phyloP scores from a whole-genome alignment of 2,329 filamentous ascomycete genomes.

The Botrytis medusae region DNA sequence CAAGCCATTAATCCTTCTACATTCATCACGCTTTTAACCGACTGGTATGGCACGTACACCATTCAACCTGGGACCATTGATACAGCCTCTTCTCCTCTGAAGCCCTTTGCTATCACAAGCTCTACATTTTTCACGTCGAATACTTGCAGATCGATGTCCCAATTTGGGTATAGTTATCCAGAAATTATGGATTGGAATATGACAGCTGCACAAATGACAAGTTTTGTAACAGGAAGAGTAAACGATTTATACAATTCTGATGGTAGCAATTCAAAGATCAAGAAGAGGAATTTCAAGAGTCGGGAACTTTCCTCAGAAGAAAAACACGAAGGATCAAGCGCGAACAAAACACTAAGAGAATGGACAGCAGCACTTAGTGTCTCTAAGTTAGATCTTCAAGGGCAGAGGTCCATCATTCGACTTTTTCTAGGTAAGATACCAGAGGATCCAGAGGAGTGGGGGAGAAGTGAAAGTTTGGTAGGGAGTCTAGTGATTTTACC shows the following conservation, averaged over 20 bases:
- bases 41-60: conserved; percentile 41
- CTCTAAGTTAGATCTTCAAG: conserved; percentile 34
- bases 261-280: conserved; percentile 14
- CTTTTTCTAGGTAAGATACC: conserved; percentile 34
- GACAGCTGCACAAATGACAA: conserved; percentile 50
- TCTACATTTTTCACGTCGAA: conserved; percentile 29
- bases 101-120: conserved; percentile 37
- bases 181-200: conserved; percentile 50
- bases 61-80: conserved; percentile 31
- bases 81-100: conserved; percentile 33
- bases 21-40: conserved; percentile 37
- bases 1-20: conserved; percentile 44
- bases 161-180: conserved; percentile 37
- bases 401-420: conserved; percentile 31
- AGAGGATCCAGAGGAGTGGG: conserved; percentile 30
- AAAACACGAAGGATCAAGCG: not conserved
- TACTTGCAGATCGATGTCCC: conserved; percentile 24
- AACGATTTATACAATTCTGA: conserved; percentile 49
- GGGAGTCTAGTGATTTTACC: conserved; percentile 34
- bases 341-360: conserved; percentile 17
- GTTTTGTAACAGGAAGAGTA: conserved; percentile 62
- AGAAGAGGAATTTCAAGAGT: not conserved
- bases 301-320: not conserved
- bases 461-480: conserved; percentile 18
- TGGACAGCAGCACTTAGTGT: conserved; percentile 36